Evolutionary conservation across 2,329 filamentous ascomycete genomes (phyloP), one percentile per base, ranked within the genome.

Genomic region (Rhytidhysteron rufulum): DNA sequence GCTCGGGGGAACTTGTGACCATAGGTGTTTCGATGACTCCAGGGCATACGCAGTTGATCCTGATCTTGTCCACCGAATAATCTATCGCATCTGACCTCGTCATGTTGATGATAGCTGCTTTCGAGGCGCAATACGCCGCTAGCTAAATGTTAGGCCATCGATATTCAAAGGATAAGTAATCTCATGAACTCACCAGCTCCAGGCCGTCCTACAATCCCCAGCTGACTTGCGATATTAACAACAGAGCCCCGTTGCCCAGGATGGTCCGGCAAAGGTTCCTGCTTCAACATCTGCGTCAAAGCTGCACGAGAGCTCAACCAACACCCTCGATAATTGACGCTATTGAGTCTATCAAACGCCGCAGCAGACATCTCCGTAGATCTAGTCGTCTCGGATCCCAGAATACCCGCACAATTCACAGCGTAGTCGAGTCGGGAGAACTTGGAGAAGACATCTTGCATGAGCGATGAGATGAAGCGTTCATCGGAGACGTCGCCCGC

Each of bases 41-140:
- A 0, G 76, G 77, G 43, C 77, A 80, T 21, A 80, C 71, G 8
- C 73, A 74, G 50, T 80, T 81, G 51, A 81, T 72, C 31, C 77
- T 68, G 40, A 80, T 77, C 5, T 34, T 40, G 36, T 48, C 37
- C 16, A 41, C 43, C 9, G 75, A 73, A 48, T 78, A 78, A 47
- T 79, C 71, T 15, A 77, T 75, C 1, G 72, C 74, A 48, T 77
- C 75, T 0, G 71, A 64, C 5, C 70, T 63, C 0, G 77, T 79
- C 67, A 80, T 66, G 8, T 70, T 72, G 29, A 80, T 70, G 3
- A 80, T 67, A 0, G 76, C 77, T 8, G 75, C 70, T 44, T 80
- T 80, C 7, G 73, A 77, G 0, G 70, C 72, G 34, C 72, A 77
- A 44, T 79, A 80, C 1, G 73, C 65, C 2, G 74, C 73, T 71